phyloP scores from a whole-genome alignment of 2,329 filamentous ascomycete genomes.

The Scedosporium minutisporum region DNA sequence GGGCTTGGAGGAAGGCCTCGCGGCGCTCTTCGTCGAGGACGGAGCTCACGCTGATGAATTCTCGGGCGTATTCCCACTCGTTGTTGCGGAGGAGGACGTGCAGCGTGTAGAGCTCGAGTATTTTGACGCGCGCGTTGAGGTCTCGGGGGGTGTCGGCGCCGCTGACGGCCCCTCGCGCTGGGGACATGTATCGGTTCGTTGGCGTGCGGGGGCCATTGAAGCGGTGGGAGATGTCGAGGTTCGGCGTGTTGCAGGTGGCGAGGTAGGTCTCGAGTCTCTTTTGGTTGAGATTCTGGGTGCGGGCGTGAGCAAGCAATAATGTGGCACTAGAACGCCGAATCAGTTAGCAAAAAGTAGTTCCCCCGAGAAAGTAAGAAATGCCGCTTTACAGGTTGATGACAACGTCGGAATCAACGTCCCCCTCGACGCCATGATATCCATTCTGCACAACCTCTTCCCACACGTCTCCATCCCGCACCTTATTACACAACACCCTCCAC shows the following conservation, averaged over 20 bases:
- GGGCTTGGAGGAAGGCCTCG: slow-evolving; percentile 77
- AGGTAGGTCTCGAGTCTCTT: slow-evolving; percentile 82
- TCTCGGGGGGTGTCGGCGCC: slow-evolving; percentile 78
- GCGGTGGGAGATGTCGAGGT: slow-evolving; percentile 60
- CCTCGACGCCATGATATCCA: slow-evolving; percentile 81
- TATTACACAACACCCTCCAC: slow-evolving; percentile 73
- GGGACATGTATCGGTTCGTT: slow-evolving; percentile 31
- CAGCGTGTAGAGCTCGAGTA: slow-evolving; percentile 89
- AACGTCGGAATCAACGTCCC: slow-evolving; percentile 87
- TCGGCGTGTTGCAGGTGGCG: slow-evolving; percentile 57
- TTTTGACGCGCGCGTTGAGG: slow-evolving; percentile 75
- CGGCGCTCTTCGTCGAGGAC: slow-evolving; percentile 86
- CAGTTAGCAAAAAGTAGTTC: neutral
- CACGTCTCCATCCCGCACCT: slow-evolving; percentile 80
- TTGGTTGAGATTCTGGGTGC: slow-evolving; percentile 75
- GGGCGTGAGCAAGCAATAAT: slow-evolving; percentile 80
- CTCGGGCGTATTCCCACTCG: slow-evolving; percentile 90
- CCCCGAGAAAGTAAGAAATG: neutral
- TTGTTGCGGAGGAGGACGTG: slow-evolving; percentile 89
- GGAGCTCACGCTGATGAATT: slow-evolving; percentile 80
- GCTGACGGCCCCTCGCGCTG: slow-evolving; percentile 35
- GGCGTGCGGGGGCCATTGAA: slow-evolving; percentile 33
- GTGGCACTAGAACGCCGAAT: slow-evolving; percentile 54
- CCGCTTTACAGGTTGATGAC: slow-evolving; percentile 69
- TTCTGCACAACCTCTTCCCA: slow-evolving; percentile 88